Evolutionary conservation across 169 alveolate species (phyloP).

Genomic region (Plasmodium fragile): DNA sequence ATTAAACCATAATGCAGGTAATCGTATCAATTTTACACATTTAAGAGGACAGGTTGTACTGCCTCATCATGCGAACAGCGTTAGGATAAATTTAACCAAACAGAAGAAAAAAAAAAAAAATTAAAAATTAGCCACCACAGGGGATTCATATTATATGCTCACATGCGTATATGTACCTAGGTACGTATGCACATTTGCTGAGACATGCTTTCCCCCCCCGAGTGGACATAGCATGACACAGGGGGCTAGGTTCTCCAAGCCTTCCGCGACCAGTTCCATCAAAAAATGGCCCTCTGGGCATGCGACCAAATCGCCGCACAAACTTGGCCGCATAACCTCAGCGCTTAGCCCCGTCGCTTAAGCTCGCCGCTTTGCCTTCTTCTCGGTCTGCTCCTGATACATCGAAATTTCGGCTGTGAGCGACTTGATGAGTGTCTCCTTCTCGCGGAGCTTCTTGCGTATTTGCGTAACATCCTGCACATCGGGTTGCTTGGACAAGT

Average conservation of each 20-base stretch:
- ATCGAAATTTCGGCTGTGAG: slow-evolving; percentile 70
- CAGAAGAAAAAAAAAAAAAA: background rate
- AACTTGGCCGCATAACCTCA: background rate
- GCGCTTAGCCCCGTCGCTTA: background rate
- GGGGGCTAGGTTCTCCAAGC: background rate
- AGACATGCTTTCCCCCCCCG: background rate
- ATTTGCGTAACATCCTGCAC: slow-evolving; percentile 46
- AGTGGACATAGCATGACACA: background rate
- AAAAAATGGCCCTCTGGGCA: background rate
- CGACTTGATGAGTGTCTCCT: slow-evolving; percentile 62
- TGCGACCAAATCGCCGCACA: background rate
- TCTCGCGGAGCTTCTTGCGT: slow-evolving; percentile 35
- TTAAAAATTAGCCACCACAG: background rate
- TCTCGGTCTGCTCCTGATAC: slow-evolving; percentile 54
- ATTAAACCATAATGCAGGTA: background rate
- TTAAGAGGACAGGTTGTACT: background rate
- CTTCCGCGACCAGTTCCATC: background rate
- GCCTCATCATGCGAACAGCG: background rate
- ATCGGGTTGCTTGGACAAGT: background rate
- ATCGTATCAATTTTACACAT: background rate
- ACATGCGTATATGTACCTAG: background rate
- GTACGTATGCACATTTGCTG: background rate
- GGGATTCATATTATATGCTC: background rate
- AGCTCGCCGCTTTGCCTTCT: background rate
- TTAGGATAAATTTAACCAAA: background rate